Conservation (phyloP, 2,329 filamentous ascomycete species). For the Claviceps capensis region DNA sequence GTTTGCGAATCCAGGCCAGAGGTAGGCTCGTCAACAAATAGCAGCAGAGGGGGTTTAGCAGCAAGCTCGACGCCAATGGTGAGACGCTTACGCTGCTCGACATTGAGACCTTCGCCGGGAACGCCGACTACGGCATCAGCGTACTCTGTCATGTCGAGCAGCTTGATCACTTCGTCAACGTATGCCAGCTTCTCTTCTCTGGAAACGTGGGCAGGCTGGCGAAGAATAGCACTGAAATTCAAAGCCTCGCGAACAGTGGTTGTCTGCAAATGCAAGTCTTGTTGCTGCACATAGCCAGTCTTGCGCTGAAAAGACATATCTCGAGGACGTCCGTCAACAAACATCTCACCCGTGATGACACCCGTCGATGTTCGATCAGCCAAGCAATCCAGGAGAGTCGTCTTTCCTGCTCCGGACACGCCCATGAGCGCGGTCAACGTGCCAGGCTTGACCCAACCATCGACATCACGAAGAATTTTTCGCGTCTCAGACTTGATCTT, state of each 20-base stretch:
- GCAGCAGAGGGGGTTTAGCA: slow-evolving; percentile 75
- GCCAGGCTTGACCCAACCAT: slow-evolving; percentile 89
- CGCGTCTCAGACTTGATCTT: slow-evolving; percentile 67
- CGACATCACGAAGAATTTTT: slow-evolving; percentile 70
- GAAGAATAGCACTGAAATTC: slow-evolving; percentile 71
- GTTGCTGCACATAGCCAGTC: slow-evolving; percentile 85
- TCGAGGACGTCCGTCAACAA: slow-evolving; percentile 48
- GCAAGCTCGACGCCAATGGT: slow-evolving; percentile 95
- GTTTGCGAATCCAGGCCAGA: slow-evolving; percentile 89
- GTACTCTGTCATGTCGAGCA: slow-evolving; percentile 81
- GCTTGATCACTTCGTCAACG: slow-evolving; percentile 79
- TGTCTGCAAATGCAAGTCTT: slow-evolving; percentile 76
- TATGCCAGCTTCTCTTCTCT: slow-evolving; percentile 70
- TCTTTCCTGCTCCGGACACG: slow-evolving; percentile 87
- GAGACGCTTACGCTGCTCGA: slow-evolving; percentile 59
- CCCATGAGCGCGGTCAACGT: slow-evolving; percentile 85
- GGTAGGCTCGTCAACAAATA: slow-evolving; percentile 91
- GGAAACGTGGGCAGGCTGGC: slow-evolving; percentile 64
- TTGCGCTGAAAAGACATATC: slow-evolving; percentile 82
- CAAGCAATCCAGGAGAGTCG: slow-evolving; percentile 74
- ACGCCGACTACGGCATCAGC: slow-evolving; percentile 86
- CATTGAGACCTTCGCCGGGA: slow-evolving; percentile 71
- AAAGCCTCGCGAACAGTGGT: slow-evolving; percentile 80
- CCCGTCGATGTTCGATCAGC: slow-evolving; percentile 81
- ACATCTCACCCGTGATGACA: slow-evolving; percentile 74